phyloP scores from a whole-genome alignment of 2,329 filamentous ascomycete species.

The Blastomyces percursus region DNA sequence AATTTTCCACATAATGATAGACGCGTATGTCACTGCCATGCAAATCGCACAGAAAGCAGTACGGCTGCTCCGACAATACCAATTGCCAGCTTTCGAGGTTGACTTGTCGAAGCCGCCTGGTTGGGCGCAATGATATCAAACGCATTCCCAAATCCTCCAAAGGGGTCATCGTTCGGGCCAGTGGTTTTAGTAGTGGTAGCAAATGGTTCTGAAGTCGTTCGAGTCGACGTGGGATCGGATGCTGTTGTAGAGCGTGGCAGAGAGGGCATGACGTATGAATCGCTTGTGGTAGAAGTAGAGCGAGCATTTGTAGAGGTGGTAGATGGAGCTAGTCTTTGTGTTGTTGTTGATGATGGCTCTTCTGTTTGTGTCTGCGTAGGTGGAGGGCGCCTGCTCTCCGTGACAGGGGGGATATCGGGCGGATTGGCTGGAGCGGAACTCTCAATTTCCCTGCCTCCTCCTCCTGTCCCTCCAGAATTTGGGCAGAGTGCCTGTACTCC shows the following conservation, averaged over 20 bases:
- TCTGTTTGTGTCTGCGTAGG: neutral
- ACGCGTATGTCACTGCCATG: neutral
- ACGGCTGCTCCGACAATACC: neutral
- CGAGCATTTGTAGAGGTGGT: neutral
- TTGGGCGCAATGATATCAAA: constrained; percentile 6
- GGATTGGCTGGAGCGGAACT: neutral
- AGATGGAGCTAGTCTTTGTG: neutral
- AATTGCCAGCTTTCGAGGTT: neutral
- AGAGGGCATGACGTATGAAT: neutral
- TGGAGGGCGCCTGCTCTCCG: neutral
- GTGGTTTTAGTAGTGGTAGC: neutral
- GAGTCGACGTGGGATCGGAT: neutral
- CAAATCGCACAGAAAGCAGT: neutral
- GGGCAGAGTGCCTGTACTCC: constrained; percentile 15
- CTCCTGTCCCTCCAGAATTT: constrained; percentile 3
- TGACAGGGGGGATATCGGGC: neutral
- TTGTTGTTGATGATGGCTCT: neutral
- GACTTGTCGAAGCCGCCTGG: neutral
- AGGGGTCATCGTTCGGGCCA: neutral
- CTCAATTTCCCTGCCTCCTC: neutral
- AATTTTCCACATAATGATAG: neutral
- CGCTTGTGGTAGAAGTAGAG: neutral
- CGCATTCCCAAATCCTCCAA: constrained; percentile 6
- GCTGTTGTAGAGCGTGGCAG: neutral
- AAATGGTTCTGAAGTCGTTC: neutral